These are phyloP conservation scores for Colletotrichum caudatum DNA, from an alignment of 2,329 filamentous ascomycete species.

Conservation along the genomic window DNA sequence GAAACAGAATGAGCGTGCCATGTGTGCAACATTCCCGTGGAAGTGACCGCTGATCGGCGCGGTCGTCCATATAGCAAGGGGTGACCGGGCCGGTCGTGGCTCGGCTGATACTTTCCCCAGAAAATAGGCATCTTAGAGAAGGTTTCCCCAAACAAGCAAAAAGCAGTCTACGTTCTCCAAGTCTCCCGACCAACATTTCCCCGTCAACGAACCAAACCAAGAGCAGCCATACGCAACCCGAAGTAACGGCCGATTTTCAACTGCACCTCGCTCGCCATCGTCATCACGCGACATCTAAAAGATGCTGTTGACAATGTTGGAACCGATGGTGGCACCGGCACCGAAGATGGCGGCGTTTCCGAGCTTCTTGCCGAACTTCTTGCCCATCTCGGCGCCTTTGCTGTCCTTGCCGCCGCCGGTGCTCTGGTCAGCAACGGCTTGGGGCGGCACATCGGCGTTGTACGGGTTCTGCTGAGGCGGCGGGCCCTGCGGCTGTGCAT, in stretches of 20 bases:
- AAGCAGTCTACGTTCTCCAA: slow-evolving; percentile 4
- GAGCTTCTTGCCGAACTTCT: slow-evolving; percentile 95
- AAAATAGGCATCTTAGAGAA: background rate
- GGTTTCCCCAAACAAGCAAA: background rate
- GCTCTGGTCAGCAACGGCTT: slow-evolving; percentile 76
- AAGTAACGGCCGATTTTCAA: background rate
- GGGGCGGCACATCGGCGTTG: slow-evolving; percentile 77
- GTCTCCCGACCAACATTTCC: background rate
- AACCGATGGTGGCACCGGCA: slow-evolving; percentile 90
- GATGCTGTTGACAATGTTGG: slow-evolving; percentile 90
- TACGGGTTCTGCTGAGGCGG: slow-evolving; percentile 70
- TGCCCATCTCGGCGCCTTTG: slow-evolving; percentile 81
- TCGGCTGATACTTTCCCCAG: background rate
- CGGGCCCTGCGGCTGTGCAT: slow-evolving; percentile 56
- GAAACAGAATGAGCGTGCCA: slow-evolving; percentile 5
- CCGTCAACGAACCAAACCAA: background rate
- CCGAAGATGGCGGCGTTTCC: slow-evolving; percentile 89
- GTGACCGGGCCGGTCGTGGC: background rate
- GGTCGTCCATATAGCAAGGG: background rate
- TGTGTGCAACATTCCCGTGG: slow-evolving; percentile 1
- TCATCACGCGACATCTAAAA: slow-evolving; percentile 66
- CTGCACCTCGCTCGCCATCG: background rate
- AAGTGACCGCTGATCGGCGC: background rate
- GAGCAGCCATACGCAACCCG: background rate
- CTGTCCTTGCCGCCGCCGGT: slow-evolving; percentile 57